Base-by-base conservation (phyloP, 192 early-diverging fungal genomes). In the Phycomyces blakesleeanus region DNA sequence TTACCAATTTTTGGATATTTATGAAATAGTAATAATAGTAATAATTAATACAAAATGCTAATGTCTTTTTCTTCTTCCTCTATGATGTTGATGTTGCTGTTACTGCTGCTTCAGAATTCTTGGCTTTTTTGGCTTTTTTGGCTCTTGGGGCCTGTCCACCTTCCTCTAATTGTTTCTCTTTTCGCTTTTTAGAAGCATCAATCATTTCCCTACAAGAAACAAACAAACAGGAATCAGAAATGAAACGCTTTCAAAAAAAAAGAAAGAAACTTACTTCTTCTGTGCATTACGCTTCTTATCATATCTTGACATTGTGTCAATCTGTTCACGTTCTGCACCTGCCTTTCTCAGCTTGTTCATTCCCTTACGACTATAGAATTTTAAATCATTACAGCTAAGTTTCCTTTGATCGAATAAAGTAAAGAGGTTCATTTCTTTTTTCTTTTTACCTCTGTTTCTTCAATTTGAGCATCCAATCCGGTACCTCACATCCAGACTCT, bases 381-480 rank as follows among this genome's bases (percentile, higher is more conserved):
- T n/a, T n/a, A n/a, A n/a, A n/a, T n/a, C n/a, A n/a, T n/a, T n/a
- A n/a, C n/a, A n/a, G n/a, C n/a, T n/a, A n/a, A n/a, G n/a, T n/a
- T n/a, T n/a, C n/a, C n/a, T n/a, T n/a, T n/a, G n/a, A n/a, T n/a
- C n/a, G n/a, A n/a, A n/a, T n/a, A n/a, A n/a, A n/a, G n/a, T n/a
- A n/a, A n/a, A n/a, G n/a, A n/a, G n/a, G n/a, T n/a, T n/a, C n/a
- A n/a, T n/a, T n/a, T 39, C 44, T 26, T 25, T 56, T 40, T 37
- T 18, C 10, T 7, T 27, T 15, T 54, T 78, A 80, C 78, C 70
- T 81, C 57, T 88, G 84, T 47, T 90, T 88, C 63, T 92, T 91
- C 59, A 99, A 78, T 59, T 83, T 62, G 67, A 99, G 69, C 96
- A 99, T 98, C 97, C 97, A 99, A 34, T 98, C 94, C 26, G 95